Conservation (phyloP, 208 protist genomes). For the Trypanosoma grayi region DNA sequence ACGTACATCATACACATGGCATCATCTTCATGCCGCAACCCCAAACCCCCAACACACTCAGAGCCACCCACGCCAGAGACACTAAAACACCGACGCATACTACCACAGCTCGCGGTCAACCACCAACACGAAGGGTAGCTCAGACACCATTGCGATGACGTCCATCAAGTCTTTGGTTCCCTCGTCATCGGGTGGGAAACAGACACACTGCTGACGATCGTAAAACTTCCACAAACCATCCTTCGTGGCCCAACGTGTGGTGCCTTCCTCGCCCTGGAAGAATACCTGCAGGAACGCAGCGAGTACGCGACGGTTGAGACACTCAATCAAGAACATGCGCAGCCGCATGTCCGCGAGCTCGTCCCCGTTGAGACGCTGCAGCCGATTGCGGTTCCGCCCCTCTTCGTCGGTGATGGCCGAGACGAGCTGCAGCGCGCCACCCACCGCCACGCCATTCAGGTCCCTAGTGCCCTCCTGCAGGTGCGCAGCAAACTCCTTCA, state of each 20-base stretch:
- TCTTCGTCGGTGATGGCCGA: slow-evolving; percentile 30
- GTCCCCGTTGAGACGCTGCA: slow-evolving; percentile 30
- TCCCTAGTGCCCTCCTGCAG: slow-evolving; percentile 32
- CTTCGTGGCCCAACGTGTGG: slow-evolving; percentile 16
- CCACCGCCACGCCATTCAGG: slow-evolving; percentile 23
- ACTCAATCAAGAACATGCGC: slow-evolving; percentile 49
- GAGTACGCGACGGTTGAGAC: slow-evolving; percentile 46
- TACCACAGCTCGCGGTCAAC: slow-evolving; percentile 43
- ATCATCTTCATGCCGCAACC: too few species aligned
- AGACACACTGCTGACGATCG: slow-evolving; percentile 27
- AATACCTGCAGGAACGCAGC: slow-evolving; percentile 28
- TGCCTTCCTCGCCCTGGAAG: slow-evolving; percentile 26
- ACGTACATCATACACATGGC: too few species aligned
- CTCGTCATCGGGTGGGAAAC: slow-evolving; percentile 22
- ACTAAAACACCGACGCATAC: not conserved
- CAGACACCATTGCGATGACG: slow-evolving; percentile 33
- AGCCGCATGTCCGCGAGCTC: slow-evolving; percentile 31
- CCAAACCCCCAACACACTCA: too few species aligned
- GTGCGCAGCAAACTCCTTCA: slow-evolving; percentile 25
- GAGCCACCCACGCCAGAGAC: not conserved
- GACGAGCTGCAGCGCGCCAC: slow-evolving; percentile 34
- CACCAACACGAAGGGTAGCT: slow-evolving; percentile 41
- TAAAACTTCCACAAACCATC: slow-evolving; percentile 44
- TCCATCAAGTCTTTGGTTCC: slow-evolving; percentile 27
- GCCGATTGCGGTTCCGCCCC: slow-evolving; percentile 9